Conservation (phyloP, 2,329 filamentous ascomycete genomes). For the Penicillium corylophilum region DNA sequence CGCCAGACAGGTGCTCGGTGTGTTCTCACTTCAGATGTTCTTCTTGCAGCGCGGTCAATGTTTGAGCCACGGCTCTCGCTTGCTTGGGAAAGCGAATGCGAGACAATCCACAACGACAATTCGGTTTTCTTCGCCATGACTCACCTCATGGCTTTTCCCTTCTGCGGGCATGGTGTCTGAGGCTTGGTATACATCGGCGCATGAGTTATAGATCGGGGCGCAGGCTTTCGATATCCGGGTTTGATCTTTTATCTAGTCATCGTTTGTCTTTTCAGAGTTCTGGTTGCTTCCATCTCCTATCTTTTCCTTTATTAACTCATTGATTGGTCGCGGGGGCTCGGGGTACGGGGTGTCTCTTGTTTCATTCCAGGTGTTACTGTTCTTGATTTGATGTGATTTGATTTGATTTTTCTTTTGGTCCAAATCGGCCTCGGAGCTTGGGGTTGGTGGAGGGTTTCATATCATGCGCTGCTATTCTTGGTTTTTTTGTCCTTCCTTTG, state of each 20-base stretch:
- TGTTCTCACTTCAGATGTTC: conserved; percentile 17
- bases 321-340: neutral
- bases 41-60: neutral
- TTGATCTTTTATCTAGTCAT: neutral
- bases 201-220: neutral
- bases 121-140: neutral
- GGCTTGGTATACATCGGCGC: neutral
- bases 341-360: too few relatives aligned
- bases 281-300: neutral
- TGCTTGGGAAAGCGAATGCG: neutral
- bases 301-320: neutral
- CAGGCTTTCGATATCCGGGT: neutral
- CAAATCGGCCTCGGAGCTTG: too few relatives aligned
- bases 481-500: too few relatives aligned
- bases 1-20: conserved; percentile 14
- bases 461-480: too few relatives aligned
- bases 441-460: too few relatives aligned
- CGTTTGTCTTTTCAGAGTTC: neutral
- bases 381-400: too few relatives aligned
- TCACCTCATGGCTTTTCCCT: neutral
- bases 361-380: too few relatives aligned
- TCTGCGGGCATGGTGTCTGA: neutral
- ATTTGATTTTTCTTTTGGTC: too few relatives aligned
- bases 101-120: neutral
- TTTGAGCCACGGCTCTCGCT: neutral